phyloP scores from a whole-genome alignment of 148 eudicot species.

The Nyssa sinensis region DNA sequence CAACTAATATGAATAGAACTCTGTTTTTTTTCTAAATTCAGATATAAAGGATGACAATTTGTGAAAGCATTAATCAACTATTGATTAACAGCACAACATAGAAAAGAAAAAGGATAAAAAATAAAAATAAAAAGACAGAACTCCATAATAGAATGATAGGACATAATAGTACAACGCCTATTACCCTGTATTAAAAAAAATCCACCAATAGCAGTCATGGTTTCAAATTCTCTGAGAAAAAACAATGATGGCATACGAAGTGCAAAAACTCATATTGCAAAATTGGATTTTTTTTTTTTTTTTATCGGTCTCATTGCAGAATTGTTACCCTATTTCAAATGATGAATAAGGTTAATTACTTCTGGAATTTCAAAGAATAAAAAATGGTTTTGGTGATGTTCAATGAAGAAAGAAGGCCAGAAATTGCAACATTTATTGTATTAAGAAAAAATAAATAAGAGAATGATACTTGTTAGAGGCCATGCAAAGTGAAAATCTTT shows the following conservation, averaged over 20 bases:
- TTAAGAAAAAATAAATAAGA: not conserved
- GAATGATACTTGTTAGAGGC: not conserved
- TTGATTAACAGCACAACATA: not conserved
- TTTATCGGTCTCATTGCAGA: too few relatives aligned
- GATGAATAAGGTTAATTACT: not conserved
- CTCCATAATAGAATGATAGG: not conserved
- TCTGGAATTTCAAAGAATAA: conserved; percentile 1
- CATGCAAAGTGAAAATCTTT: not conserved
- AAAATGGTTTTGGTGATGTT: not conserved
- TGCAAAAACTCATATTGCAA: not conserved
- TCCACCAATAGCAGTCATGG: not conserved
- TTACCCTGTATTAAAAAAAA: not conserved
- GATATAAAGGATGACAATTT: not conserved
- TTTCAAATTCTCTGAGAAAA: not conserved
- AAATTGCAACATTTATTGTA: not conserved
- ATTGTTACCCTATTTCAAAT: not conserved
- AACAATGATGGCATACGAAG: not conserved
- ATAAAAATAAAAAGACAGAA: not conserved
- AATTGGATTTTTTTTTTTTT: too few relatives aligned
- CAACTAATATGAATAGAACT: not conserved
- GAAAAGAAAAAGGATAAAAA: not conserved
- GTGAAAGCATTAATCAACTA: not conserved
- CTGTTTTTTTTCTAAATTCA: not conserved
- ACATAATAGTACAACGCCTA: not conserved
- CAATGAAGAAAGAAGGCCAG: not conserved